Conservation (phyloP, 1,284 basidiomycete species). For the Neonothopanus nambi region DNA sequence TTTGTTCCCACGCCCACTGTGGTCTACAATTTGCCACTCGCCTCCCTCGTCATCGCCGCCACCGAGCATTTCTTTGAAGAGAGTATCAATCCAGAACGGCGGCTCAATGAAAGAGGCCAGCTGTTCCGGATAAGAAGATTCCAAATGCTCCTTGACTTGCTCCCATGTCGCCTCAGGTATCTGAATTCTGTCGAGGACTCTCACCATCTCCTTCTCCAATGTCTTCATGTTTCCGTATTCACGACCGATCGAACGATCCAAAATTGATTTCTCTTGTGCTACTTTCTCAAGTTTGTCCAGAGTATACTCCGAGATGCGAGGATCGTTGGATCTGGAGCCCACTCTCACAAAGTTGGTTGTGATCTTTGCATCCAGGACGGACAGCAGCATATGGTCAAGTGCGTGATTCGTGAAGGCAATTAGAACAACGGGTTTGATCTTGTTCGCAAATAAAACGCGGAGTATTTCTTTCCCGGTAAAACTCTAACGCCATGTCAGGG, state of each 20-base stretch:
- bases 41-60: slow-evolving; percentile 20
- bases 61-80: neutral
- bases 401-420: slow-evolving; percentile 80
- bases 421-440: slow-evolving; percentile 57
- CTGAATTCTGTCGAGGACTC: slow-evolving; percentile 44
- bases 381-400: slow-evolving; percentile 66
- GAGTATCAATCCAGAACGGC: slow-evolving; percentile 41
- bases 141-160: slow-evolving; percentile 41
- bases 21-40: slow-evolving; percentile 18
- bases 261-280: slow-evolving; percentile 37
- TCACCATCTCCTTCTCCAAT: slow-evolving; percentile 44
- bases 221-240: slow-evolving; percentile 43
- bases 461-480: slow-evolving; percentile 69
- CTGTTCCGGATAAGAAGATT: slow-evolving; percentile 43
- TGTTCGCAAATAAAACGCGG: slow-evolving; percentile 56
- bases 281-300: slow-evolving; percentile 56
- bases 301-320: slow-evolving; percentile 55
- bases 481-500: slow-evolving; percentile 38
- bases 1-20: slow-evolving; percentile 20
- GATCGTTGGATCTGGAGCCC: slow-evolving; percentile 60
- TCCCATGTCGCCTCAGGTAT: slow-evolving; percentile 37
- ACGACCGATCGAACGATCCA: slow-evolving; percentile 33
- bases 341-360: slow-evolving; percentile 64
- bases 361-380: slow-evolving; percentile 60
- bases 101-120: slow-evolving; percentile 36